Evolutionary conservation across 306 rosid genomes (phyloP).

Genomic region (Quercus bicolor): DNA sequence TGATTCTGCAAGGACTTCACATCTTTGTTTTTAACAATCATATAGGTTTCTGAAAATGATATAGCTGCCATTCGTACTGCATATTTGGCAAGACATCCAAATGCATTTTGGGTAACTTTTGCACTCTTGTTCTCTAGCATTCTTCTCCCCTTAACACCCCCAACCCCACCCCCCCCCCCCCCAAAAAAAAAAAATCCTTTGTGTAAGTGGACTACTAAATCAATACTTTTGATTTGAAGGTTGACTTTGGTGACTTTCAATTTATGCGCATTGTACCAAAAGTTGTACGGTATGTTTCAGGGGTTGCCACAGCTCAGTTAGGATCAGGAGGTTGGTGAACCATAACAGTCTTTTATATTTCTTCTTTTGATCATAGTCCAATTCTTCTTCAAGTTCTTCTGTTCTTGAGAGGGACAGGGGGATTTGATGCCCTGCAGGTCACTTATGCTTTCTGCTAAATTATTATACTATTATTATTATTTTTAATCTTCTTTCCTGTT

Average conservation of each 20-base stretch:
- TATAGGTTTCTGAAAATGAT: slow-evolving; percentile 75
- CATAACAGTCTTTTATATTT: not conserved
- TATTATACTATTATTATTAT: not conserved
- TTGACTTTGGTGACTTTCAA: slow-evolving; percentile 96
- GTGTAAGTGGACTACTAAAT: slow-evolving; percentile 11
- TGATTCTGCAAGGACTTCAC: slow-evolving; percentile 15
- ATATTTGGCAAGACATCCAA: slow-evolving; percentile 81
- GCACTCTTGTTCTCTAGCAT: slow-evolving; percentile 23
- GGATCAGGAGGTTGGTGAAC: slow-evolving; percentile 92
- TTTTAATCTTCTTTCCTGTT: not conserved
- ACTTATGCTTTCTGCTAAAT: not conserved
- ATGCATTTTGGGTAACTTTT: slow-evolving; percentile 85
- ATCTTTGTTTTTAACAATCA: slow-evolving; percentile 5
- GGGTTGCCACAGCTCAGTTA: slow-evolving; percentile 86
- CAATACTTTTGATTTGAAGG: slow-evolving; percentile 51
- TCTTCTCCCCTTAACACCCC: not conserved
- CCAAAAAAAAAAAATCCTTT: not conserved
- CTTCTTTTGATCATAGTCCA: slow-evolving; percentile 5
- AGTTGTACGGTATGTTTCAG: slow-evolving; percentile 74
- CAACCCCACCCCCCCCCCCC: not conserved
- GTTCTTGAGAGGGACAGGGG: not conserved
- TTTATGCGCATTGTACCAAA: slow-evolving; percentile 81
- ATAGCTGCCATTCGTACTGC: slow-evolving; percentile 60
- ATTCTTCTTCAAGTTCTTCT: slow-evolving; percentile 4
- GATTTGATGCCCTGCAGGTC: not conserved